Base-by-base conservation (phyloP, 306 rosid genomes). In the Aeschynomene evenia region DNA sequence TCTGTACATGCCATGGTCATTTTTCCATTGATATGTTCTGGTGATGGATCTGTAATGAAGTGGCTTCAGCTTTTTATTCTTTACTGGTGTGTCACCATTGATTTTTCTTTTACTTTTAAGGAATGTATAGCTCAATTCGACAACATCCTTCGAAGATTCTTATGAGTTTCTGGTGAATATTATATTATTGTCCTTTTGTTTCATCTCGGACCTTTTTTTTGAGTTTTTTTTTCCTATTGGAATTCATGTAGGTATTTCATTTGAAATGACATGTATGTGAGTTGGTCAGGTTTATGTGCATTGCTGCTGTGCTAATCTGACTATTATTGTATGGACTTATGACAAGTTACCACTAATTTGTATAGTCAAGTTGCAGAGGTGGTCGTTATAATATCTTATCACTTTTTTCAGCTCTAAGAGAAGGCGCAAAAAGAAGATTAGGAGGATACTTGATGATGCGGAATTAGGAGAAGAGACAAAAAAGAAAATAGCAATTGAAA, bases 401-500 rank as follows among this genome's bases (percentile, higher is more conserved):
- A 9, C 72, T 67, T 59, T 52, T 45, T 24, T 5, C 88, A 94
- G 98, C 67, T 76, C 96, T 31, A 94, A 72, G 84, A 84, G 93
- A 78, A 90, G 76, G 78, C 84, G 24, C 52, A 94, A 94, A 73
- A 90, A 94, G 86, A 86, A 80, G 63, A 94, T 94, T 31, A 78
- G 98, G 23, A 87, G 98, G 87, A 94, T 94, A 75, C 95, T 94
- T 82, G 97, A 90, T 80, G 98, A 94, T 79, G 64, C 98, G 59
- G 98, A 94, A 80, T 77, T 94, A 74, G 98, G 98, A 79, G 98
- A 94, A 80, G 98, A 94, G 79, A 94, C 98, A 15, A 87, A 84
- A 80, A 87, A 79, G 74, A 94, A 94, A 85, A 90, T 90, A 73
- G 98, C 98, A 28, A 90, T 94, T 20, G 98, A 94, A 78, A 94